These are phyloP conservation scores for Sonneratia alba DNA, from an alignment of 345 rosid species.

Conservation along the genomic window DNA sequence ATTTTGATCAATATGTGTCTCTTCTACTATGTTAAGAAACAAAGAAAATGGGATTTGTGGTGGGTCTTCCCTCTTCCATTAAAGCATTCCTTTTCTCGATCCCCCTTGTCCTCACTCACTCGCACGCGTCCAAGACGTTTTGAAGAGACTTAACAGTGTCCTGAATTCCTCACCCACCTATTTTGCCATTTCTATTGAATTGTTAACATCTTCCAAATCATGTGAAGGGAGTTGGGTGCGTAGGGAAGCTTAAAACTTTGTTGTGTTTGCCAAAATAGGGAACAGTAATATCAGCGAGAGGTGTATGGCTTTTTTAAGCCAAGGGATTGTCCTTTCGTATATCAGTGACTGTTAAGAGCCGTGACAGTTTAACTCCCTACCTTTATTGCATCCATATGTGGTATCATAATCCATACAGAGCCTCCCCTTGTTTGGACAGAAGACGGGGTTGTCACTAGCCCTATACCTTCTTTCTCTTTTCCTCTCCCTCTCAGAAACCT, in stretches of 20 bases:
- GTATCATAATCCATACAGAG: constrained; percentile 10
- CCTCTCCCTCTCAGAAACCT: background rate
- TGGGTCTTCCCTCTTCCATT: background rate
- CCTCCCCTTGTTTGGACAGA: constrained; percentile 17
- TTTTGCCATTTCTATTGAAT: background rate
- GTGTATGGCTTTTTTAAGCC: background rate
- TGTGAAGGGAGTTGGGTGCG: background rate
- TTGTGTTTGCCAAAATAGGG: constrained; percentile 1
- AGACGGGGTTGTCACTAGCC: background rate
- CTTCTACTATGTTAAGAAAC: background rate
- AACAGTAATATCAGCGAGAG: background rate
- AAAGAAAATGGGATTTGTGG: background rate
- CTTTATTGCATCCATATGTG: constrained; percentile 14
- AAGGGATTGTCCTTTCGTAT: background rate
- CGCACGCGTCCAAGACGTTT: background rate
- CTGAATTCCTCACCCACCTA: background rate
- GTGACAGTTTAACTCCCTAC: constrained; percentile 7
- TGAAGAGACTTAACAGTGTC: background rate
- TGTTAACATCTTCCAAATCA: constrained; percentile 1
- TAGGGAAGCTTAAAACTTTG: background rate
- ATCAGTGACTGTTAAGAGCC: constrained; percentile 15
- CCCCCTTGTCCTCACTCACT: background rate
- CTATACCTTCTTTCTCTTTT: background rate
- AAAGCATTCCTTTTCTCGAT: background rate
- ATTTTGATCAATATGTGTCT: background rate